Conservation (phyloP, 257 asterid species). For the Cynanchum wilfordii region DNA sequence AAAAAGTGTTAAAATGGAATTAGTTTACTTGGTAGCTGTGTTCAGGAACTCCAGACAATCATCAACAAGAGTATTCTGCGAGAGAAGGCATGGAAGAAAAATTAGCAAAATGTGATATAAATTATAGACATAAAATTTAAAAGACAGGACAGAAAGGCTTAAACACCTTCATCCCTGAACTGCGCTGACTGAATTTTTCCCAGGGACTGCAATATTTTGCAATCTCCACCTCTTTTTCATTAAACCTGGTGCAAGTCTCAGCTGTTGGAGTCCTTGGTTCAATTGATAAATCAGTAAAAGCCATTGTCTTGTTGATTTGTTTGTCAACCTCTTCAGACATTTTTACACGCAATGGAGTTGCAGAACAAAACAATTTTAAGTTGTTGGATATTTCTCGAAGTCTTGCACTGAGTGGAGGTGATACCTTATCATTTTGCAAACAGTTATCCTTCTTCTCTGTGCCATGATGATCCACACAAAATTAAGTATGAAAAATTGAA, state of each 20-base stretch:
- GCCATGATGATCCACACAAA: conserved; percentile 21
- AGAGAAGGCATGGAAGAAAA: conserved; percentile 4
- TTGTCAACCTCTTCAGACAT: conserved; percentile 31
- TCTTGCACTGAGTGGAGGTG: conserved; percentile 65
- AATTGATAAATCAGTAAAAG: conserved; percentile 18
- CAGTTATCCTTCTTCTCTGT: conserved; percentile 26
- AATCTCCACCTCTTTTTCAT: conserved; percentile 16
- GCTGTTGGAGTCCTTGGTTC: conserved; percentile 74
- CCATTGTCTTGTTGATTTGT: conserved; percentile 22
- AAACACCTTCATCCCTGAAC: conserved; percentile 62
- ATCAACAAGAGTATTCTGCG: conserved; percentile 56
- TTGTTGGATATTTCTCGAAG: conserved; percentile 50
- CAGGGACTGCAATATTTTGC: conserved; percentile 46
- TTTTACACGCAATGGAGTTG: conserved; percentile 43
- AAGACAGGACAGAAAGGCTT: neutral
- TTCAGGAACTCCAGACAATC: conserved; percentile 65
- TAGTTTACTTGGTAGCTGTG: conserved; percentile 76
- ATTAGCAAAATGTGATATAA: neutral
- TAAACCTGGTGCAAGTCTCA: conserved; percentile 18
- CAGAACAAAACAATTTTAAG: conserved; percentile 43
- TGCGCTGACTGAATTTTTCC: conserved; percentile 41
- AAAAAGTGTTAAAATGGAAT: neutral
- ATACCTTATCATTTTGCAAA: conserved; percentile 24
- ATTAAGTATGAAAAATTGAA: conserved; percentile 5
- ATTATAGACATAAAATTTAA: neutral